phyloP scores from a whole-genome alignment of 2,329 filamentous ascomycete genomes.

The Cladosporium cucumerinum region DNA sequence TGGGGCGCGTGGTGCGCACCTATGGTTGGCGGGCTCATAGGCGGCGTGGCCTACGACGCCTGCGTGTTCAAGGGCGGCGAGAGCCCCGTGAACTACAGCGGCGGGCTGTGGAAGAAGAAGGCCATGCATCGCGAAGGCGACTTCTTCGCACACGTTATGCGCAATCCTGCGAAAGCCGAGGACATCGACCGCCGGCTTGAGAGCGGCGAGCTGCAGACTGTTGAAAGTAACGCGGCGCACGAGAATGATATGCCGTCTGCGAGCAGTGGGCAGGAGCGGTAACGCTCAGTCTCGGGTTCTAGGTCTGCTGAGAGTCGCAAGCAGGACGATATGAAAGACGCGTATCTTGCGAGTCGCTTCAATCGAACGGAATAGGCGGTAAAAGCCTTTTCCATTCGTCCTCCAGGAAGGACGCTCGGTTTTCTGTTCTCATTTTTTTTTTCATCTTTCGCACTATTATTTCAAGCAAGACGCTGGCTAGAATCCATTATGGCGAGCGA shows the following conservation, averaged over 20 bases:
- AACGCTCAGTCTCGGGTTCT: neutral
- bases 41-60: constrained; percentile 49
- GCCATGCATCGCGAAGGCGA: constrained; percentile 22
- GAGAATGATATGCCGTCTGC: neutral
- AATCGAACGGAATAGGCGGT: constrained; percentile 2
- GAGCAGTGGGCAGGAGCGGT: neutral
- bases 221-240: neutral
- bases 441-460: neutral
- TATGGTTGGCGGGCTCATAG: constrained; percentile 42
- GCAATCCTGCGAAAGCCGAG: constrained; percentile 9
- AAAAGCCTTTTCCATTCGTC: neutral
- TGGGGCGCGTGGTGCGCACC: constrained; percentile 45
- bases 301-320: neutral
- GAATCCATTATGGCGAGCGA: neutral
- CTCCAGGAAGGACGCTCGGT: neutral
- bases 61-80: constrained; percentile 51
- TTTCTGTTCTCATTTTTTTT: neutral
- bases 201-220: constrained; percentile 10
- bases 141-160: constrained; percentile 15
- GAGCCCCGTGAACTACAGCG: constrained; percentile 50
- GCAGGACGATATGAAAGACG: neutral
- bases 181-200: neutral
- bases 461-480: constrained; percentile 3
- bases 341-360: constrained; percentile 1
- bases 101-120: constrained; percentile 28